These are phyloP conservation scores for Camptophora hylomeconis DNA, from an alignment of 2,329 filamentous ascomycete species.

Conservation along the genomic window DNA sequence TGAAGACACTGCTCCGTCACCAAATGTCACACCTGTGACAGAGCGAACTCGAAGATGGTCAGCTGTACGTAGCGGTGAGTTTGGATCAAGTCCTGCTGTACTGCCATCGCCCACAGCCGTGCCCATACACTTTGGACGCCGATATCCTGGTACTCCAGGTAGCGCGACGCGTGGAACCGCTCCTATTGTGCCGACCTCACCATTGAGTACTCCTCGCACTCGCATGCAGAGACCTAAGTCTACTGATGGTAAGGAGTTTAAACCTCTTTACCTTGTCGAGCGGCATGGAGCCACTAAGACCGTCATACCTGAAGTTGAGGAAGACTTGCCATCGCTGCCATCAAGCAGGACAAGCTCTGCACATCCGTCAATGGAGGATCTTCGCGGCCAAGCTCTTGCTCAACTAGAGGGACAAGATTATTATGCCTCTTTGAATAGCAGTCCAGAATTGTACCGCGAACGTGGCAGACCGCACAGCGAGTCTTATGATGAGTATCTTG, in stretches of 20 bases:
- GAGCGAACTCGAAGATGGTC: conserved; percentile 3
- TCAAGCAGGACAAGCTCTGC: conserved; percentile 37
- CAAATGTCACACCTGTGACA: too few species aligned
- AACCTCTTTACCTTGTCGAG: conserved; percentile 73
- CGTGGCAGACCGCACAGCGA: conserved; percentile 24
- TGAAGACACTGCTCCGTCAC: too few species aligned
- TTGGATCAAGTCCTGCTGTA: background rate
- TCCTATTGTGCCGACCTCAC: conserved; percentile 27
- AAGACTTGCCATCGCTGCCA: conserved; percentile 36
- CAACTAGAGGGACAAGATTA: conserved; percentile 15
- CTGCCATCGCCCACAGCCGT: conserved; percentile 41
- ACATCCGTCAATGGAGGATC: conserved; percentile 32
- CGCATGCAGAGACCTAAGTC: conserved; percentile 36
- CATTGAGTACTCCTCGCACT: conserved; percentile 23
- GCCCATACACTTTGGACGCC: conserved; percentile 42
- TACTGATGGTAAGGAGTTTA: conserved; percentile 54
- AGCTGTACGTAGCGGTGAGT: conserved; percentile 1
- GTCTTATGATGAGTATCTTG: conserved; percentile 43
- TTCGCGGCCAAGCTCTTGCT: conserved; percentile 23
- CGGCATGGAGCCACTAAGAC: conserved; percentile 35
- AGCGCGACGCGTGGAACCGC: conserved; percentile 28
- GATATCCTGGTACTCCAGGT: conserved; percentile 30
- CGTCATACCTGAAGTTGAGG: conserved; percentile 25
- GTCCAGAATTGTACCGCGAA: conserved; percentile 12
- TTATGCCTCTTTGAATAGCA: conserved; percentile 9